A percentile compares a stretch with the other conserved stretches of the same genome.
Evolutionary conservation across 371 early-diverging fungal species (phyloP).

Genomic region (Chytridium lagenaria): DNA sequence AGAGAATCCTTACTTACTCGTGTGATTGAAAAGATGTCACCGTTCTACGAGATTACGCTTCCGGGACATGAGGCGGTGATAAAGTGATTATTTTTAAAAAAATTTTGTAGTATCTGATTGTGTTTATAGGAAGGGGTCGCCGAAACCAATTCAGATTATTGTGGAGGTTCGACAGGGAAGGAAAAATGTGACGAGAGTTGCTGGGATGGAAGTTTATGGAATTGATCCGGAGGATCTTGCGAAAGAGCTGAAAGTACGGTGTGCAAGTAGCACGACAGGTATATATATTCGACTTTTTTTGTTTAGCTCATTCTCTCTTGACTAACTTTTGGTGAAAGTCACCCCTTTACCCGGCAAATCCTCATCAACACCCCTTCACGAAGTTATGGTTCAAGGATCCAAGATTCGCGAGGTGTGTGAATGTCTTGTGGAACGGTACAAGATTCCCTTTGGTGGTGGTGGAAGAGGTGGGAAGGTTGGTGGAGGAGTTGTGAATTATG

Average conservation of each 20-base stretch:
- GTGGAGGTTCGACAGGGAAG: slow-evolving; percentile 70
- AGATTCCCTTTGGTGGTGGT: slow-evolving; percentile 37
- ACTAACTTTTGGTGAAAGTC: slow-evolving; percentile 42
- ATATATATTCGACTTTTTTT: slow-evolving; percentile 30
- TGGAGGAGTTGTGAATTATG: slow-evolving; percentile 15
- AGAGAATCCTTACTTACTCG: slow-evolving; percentile 64
- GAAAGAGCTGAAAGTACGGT: slow-evolving; percentile 64
- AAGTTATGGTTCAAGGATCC: slow-evolving; percentile 80
- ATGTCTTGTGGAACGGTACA: slow-evolving; percentile 53
- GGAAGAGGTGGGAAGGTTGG: neutral
- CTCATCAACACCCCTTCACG: slow-evolving; percentile 60
- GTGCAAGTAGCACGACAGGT: slow-evolving; percentile 74
- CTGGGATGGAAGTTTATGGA: slow-evolving; percentile 67
- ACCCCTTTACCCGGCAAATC: slow-evolving; percentile 65
- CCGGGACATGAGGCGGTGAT: slow-evolving; percentile 56
- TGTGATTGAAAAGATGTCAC: slow-evolving; percentile 61
- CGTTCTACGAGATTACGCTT: slow-evolving; percentile 55
- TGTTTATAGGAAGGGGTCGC: slow-evolving; percentile 37
- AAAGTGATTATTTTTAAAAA: no score
- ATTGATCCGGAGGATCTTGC: slow-evolving; percentile 69
- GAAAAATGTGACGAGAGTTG: slow-evolving; percentile 69
- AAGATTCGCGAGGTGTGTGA: slow-evolving; percentile 66
- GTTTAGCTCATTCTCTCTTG: neutral
- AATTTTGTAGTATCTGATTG: slow-evolving; percentile 4
- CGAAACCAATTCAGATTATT: slow-evolving; percentile 62